Evolutionary conservation across 2,329 filamentous ascomycete genomes (phyloP).

Genomic region (Penicillium digitatum): DNA sequence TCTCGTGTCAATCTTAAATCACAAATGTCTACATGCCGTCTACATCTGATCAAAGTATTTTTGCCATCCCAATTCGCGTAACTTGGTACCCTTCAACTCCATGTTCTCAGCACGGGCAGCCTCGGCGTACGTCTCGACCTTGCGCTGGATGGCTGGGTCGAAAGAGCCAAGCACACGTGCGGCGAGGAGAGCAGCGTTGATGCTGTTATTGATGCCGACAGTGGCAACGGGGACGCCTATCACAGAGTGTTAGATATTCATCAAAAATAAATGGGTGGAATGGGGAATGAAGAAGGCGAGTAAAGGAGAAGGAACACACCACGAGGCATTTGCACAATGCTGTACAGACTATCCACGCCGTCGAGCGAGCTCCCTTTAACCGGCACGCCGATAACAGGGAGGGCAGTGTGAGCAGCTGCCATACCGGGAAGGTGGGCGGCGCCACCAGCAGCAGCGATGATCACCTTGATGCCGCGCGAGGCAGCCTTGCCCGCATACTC

Average conservation of each 20-base stretch:
- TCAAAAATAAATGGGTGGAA: background rate
- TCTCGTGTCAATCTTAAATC: background rate
- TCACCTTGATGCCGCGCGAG: slow-evolving; percentile 63
- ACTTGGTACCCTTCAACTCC: slow-evolving; percentile 42
- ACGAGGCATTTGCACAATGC: slow-evolving; percentile 72
- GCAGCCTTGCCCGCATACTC: slow-evolving; percentile 62
- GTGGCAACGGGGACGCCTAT: slow-evolving; percentile 67
- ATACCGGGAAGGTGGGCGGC: slow-evolving; percentile 73
- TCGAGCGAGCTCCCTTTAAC: slow-evolving; percentile 71
- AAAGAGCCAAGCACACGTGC: slow-evolving; percentile 61
- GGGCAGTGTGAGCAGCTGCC: slow-evolving; percentile 64
- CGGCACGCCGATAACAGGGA: slow-evolving; percentile 74
- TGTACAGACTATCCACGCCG: slow-evolving; percentile 66
- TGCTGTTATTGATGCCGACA: slow-evolving; percentile 75
- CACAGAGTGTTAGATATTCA: slow-evolving; percentile 3
- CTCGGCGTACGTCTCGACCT: slow-evolving; percentile 44
- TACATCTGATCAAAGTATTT: slow-evolving; percentile 46
- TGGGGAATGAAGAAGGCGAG: background rate
- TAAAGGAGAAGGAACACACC: slow-evolving; percentile 41
- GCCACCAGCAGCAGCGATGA: slow-evolving; percentile 72
- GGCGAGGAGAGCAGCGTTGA: slow-evolving; percentile 71
- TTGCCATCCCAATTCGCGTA: slow-evolving; percentile 43
- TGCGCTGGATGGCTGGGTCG: slow-evolving; percentile 40
- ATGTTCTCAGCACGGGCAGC: slow-evolving; percentile 42
- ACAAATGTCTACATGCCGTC: background rate